phyloP scores from a whole-genome alignment of 2,329 filamentous ascomycete species.

The Aureobasidium musti region DNA sequence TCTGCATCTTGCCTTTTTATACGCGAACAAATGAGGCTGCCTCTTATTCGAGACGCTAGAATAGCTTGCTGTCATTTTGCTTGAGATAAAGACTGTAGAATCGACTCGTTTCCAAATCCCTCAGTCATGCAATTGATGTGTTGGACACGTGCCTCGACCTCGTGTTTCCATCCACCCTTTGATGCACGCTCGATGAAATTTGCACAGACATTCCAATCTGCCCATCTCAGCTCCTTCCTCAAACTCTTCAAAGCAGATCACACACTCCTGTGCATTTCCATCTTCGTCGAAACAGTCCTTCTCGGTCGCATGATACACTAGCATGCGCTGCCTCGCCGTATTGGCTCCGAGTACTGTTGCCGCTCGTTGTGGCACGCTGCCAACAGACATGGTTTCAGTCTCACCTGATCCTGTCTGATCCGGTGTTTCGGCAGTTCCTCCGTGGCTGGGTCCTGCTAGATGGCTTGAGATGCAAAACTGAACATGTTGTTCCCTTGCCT shows the following conservation, averaged over 20 bases:
- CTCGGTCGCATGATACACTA: conserved; percentile 60
- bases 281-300: conserved; percentile 63
- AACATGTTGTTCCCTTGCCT: conserved; percentile 31
- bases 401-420: background rate
- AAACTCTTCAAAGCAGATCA: conserved; percentile 67
- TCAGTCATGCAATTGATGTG: conserved; percentile 55
- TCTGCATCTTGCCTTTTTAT: background rate
- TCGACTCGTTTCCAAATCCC: background rate
- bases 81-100: background rate
- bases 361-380: background rate
- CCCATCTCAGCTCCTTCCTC: conserved; percentile 61
- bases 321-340: conserved; percentile 46
- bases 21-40: too few species aligned
- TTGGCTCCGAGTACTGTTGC: conserved; percentile 24
- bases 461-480: conserved; percentile 39
- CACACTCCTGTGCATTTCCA: conserved; percentile 57
- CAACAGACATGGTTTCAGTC: background rate
- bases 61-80: background rate
- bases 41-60: background rate
- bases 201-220: conserved; percentile 63
- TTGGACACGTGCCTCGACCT: conserved; percentile 60
- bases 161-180: conserved; percentile 61
- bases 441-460: conserved; percentile 31
- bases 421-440: conserved; percentile 16
- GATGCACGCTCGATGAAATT: conserved; percentile 64